Conservation (phyloP, 768 basidiomycete species). For the Tulasnella sp. region DNA sequence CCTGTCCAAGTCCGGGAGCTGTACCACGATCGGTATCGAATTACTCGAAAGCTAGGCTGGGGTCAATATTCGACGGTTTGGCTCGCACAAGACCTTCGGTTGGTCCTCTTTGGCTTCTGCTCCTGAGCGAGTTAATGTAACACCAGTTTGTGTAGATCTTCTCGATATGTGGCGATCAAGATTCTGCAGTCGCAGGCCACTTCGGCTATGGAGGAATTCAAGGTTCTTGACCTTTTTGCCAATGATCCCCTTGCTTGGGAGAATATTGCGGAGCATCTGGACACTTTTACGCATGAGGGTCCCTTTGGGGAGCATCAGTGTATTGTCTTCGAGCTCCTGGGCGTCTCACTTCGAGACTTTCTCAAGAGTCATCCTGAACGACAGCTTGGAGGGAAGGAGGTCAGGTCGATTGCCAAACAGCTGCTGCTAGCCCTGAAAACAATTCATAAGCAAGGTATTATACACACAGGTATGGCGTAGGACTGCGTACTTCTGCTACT, state of each 20-base stretch:
- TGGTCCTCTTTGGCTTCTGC: not conserved
- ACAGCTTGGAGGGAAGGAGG: not conserved
- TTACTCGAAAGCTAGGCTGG: constrained; percentile 4
- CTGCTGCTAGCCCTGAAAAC: not conserved
- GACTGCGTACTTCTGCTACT: too few species aligned
- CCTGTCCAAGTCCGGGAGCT: not conserved
- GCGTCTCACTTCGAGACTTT: not conserved
- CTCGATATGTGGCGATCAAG: not conserved
- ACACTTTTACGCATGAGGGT: not conserved
- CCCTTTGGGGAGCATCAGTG: not conserved
- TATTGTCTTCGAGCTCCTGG: not conserved
- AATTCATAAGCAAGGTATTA: not conserved
- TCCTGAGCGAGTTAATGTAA: too few species aligned
- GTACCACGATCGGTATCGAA: not conserved
- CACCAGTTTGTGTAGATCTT: not conserved
- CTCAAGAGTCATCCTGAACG: not conserved
- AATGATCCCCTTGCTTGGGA: not conserved
- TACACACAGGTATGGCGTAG: not conserved
- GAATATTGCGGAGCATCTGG: not conserved
- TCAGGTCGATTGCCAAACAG: not conserved
- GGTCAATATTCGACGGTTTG: not conserved
- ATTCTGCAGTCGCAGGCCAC: not conserved
- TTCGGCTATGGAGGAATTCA: not conserved
- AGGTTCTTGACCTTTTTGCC: not conserved
- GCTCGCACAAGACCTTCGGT: not conserved